Evolutionary conservation across 345 rosid genomes (phyloP), one percentile per base, ranked within the genome.

Genomic region (Linum tenue): DNA sequence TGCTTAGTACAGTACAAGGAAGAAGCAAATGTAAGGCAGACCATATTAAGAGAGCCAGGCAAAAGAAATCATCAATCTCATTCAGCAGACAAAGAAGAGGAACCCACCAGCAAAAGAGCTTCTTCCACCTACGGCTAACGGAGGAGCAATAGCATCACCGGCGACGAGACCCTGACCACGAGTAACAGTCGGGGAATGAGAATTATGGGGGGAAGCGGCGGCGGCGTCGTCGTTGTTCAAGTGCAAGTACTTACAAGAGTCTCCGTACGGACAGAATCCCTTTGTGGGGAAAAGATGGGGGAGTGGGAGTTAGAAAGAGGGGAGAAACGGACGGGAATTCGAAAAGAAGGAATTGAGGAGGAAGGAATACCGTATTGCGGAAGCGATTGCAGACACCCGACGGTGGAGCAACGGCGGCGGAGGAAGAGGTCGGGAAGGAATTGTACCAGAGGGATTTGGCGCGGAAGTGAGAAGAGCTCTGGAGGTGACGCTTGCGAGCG

Each of bases 401-500:
- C 83, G 35, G 39, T 37, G 35, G 37, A n/a, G 39, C 31, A 7
- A 39, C 7, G 43, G 0, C 37, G 62, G 43, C 31, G 53, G 8
- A 2, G 2, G 4, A 41, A 15, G 41, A 39, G 31, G 60, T 51
- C 11, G 7, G 35, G 35, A 70, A 5, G 69, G 85, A 78, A 63
- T 69, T 80, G 74, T 65, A 90, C 96, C 97, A 94, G 42, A 80
- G 78, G 50, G 96, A 83, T 60, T 81, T 88, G 77, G 96, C 89
- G 39, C 97, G 95, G 56, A 86, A 80, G 75, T 94, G 99, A 59
- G 84, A 86, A 50, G 83, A 73, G 72, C 96, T 81, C 55, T 82
- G 90, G 38, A 94, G 89, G 76, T 90, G 96, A 74, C 99, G 92
- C 68, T 73, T 90, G 60, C 99, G 76, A 40, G 96, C 92, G 6